Conservation (phyloP, 2,329 filamentous ascomycete genomes). For the Trematosphaeria pertusa region DNA sequence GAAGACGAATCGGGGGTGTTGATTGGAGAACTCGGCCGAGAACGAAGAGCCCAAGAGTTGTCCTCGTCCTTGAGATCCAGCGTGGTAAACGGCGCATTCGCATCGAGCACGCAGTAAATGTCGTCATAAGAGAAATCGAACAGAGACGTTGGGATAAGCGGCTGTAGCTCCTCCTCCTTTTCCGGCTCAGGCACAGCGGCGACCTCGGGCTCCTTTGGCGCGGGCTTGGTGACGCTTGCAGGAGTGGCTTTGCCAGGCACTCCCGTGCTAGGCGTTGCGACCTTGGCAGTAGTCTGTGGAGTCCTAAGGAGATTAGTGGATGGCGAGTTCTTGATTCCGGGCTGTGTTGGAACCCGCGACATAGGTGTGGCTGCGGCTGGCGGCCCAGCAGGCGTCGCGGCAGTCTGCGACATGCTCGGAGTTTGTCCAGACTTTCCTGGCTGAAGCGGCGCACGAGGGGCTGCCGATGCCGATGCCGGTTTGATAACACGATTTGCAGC, state of each 20-base stretch:
- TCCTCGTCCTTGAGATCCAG: conserved; percentile 46
- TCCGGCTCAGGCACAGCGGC: conserved; percentile 22
- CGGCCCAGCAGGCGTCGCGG: conserved; percentile 42
- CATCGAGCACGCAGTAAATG: conserved; percentile 40
- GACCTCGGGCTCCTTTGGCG: conserved; percentile 33
- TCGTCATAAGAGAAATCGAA: conserved; percentile 45
- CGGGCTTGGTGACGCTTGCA: conserved; percentile 30
- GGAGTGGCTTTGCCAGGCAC: conserved; percentile 42
- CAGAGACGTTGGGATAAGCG: conserved; percentile 34
- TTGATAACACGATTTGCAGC: conserved; percentile 31
- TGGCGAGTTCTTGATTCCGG: conserved; percentile 46
- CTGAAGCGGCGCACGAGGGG: conserved; percentile 33
- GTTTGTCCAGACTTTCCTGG: conserved; percentile 44
- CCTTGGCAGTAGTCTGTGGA: conserved; percentile 43
- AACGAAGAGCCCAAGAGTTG: conserved; percentile 42
- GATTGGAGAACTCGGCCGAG: conserved; percentile 38
- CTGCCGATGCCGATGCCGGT: conserved; percentile 27
- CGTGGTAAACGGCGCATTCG: conserved; percentile 39
- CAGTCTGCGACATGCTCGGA: conserved; percentile 38
- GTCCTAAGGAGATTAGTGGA: conserved; percentile 48
- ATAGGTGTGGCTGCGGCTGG: conserved; percentile 45
- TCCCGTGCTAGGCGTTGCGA: conserved; percentile 41
- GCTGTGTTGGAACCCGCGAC: conserved; percentile 46
- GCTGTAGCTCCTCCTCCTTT: conserved; percentile 31
- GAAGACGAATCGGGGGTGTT: conserved; percentile 44